Base-by-base conservation (phyloP, 78 protist species). In the Thecamonas trahens region DNA sequence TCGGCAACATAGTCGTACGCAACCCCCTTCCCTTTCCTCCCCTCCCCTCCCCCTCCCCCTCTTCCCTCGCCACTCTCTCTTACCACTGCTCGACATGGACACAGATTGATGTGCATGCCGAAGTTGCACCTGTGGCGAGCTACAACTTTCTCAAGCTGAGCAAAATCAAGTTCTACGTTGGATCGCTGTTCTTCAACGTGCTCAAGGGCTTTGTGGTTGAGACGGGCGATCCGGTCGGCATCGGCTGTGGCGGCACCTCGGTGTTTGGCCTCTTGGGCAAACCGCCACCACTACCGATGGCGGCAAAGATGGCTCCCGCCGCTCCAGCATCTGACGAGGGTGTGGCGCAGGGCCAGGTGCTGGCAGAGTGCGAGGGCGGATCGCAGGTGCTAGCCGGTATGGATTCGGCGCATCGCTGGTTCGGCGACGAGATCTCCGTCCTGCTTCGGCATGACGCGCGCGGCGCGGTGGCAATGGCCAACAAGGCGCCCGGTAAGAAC, bases 101-200 rank as follows among this genome's bases (percentile, higher is more conserved):
- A n/a, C n/a, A n/a, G n/a, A 80, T 96, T 34, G 99, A 94, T 54
- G 68, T 96, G 34, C 77, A 55, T 68, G 29, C 24, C 29, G 85
- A 90, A 15, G 80, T 80, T 49, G 65, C 84, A 35, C 99, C 99
- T 4, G 38, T 54, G 20, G 70, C 91, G 1, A 52, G 86, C 58
- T 64, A 64, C 70, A 94, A 92, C 72, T 96, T 96, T 54, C 70
- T 94, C 63, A 94, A 92, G 72, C 91, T 22, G 28, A 38, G 94
- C 80, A 89, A 94, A 83, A 40, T 90, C 53, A 91, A 93, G 67
- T 96, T 93, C 77, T 96, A 92, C 85, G 93, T 92, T 77, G 40
- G 61, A 45, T 77, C 79, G 60, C 39, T 89, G 47, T 88, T 96
- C 53, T 72, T 71, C 76, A 71, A 80, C 53, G 88, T 96, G 22